These are phyloP conservation scores for Colletotrichum tropicicola DNA, from an alignment of 2,329 filamentous ascomycete species.

Conservation along the genomic window DNA sequence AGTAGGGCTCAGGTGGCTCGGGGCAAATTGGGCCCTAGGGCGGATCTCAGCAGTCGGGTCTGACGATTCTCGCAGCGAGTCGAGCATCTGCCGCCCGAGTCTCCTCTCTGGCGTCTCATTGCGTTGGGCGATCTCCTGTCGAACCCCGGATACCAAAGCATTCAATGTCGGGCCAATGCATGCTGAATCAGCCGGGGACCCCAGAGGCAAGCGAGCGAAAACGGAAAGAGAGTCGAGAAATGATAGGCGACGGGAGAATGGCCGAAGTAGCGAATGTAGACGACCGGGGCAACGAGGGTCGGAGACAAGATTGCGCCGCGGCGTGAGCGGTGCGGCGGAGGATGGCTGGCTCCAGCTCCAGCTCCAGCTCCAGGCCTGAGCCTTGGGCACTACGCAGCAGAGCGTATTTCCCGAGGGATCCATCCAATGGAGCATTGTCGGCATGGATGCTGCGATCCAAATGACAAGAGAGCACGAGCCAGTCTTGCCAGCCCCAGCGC, in stretches of 20 bases:
- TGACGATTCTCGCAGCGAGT: conserved; percentile 1
- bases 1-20: conserved; percentile 18
- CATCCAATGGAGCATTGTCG: not conserved
- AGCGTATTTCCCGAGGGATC: conserved; percentile 4
- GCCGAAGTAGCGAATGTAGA: conserved; percentile 8
- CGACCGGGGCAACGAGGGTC: not conserved
- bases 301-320: not conserved
- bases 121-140: not conserved
- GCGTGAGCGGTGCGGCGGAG: not conserved
- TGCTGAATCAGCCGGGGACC: not conserved
- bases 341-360: not conserved
- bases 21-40: conserved; percentile 3
- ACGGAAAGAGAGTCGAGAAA: not conserved
- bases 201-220: not conserved
- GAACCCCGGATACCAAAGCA: not conserved
- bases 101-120: not conserved
- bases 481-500: conserved; percentile 6
- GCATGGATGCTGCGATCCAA: not conserved
- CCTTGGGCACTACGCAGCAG: not conserved
- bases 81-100: not conserved
- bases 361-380: not conserved
- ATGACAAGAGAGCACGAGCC: conserved; percentile 16
- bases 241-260: conserved; percentile 9
- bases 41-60: not conserved
- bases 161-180: conserved; percentile 11